Conservation (phyloP, 2,329 filamentous ascomycete genomes). For the Penicillium capsulatum region DNA sequence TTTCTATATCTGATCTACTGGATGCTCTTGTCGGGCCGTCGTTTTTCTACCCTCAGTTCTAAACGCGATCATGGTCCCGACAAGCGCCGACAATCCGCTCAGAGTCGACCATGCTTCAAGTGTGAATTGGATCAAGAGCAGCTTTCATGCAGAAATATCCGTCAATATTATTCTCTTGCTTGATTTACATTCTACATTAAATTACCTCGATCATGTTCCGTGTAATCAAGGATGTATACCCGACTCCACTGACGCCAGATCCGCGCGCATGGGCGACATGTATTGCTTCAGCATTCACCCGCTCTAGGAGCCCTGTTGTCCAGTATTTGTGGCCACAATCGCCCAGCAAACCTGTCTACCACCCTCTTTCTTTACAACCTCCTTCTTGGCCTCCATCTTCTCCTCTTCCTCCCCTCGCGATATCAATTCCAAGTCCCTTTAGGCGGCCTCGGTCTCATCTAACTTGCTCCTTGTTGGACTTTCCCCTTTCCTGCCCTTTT, state of each 20-base stretch:
- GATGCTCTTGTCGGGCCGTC: no score
- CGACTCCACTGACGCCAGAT: constrained; percentile 20
- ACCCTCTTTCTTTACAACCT: no score
- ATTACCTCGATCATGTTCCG: neutral
- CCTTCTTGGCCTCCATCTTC: no score
- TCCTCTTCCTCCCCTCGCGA: neutral
- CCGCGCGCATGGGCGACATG: constrained; percentile 13
- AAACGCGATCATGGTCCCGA: no score
- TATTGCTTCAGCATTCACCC: constrained; percentile 3
- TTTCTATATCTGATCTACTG: no score
- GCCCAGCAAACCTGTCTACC: neutral
- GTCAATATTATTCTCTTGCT: no score
- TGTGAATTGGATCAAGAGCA: no score
- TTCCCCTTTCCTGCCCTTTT: constrained; percentile 24
- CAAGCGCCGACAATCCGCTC: no score
- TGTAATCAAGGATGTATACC: constrained; percentile 2
- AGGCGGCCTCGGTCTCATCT: constrained; percentile 4
- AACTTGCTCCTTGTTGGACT: constrained; percentile 19
- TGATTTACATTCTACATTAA: no score
- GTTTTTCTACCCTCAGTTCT: no score
- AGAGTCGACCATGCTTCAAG: neutral
- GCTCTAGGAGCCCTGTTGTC: neutral
- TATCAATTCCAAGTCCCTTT: neutral
- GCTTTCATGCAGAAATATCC: no score
- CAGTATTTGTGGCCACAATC: no score